phyloP scores from a whole-genome alignment of 208 protist genomes.

The Acanthamoeba triangularis region DNA sequence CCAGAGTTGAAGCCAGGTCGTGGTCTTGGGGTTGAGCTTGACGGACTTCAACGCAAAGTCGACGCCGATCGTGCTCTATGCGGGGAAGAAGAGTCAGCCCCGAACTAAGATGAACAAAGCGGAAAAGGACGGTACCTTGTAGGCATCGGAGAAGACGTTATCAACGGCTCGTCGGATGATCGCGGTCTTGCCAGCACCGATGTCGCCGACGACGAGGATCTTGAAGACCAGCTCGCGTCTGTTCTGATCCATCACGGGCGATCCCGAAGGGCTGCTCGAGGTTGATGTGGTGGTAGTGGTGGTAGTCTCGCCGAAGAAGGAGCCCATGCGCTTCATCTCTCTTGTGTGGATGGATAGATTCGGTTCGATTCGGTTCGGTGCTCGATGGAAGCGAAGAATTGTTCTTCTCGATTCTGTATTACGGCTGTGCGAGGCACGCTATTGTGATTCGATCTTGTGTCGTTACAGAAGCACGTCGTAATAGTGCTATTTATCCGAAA shows the following conservation, averaged over 20 bases:
- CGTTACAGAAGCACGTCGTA: no score
- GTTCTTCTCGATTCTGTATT: no score
- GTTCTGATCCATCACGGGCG: slow-evolving; percentile 16
- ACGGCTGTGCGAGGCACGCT: no score
- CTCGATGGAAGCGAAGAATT: no score
- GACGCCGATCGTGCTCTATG: slow-evolving; percentile 65
- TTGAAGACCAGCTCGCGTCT: slow-evolving; percentile 89
- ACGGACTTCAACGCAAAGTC: slow-evolving; percentile 69
- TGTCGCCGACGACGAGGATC: slow-evolving; percentile 93
- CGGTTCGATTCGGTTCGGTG: no score
- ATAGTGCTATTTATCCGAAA: no score
- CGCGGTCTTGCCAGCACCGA: slow-evolving; percentile 93
- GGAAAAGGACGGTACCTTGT: slow-evolving; percentile 87
- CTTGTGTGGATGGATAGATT: not conserved
- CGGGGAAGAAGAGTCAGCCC: not conserved
- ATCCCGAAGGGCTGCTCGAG: not conserved
- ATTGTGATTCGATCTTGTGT: no score
- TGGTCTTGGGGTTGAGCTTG: not conserved
- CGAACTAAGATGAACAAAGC: slow-evolving; percentile 66
- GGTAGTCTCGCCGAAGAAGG: not conserved
- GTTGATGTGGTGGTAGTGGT: not conserved
- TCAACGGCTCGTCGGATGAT: slow-evolving; percentile 95
- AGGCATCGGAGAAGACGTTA: slow-evolving; percentile 92
- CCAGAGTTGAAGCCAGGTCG: slow-evolving; percentile 64
- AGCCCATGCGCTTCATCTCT: no score